Percentiles rank a stretch among this genome's conserved stretches.
phyloP scores from a whole-genome alignment of 306 rosid genomes.

The Parietaria judaica region DNA sequence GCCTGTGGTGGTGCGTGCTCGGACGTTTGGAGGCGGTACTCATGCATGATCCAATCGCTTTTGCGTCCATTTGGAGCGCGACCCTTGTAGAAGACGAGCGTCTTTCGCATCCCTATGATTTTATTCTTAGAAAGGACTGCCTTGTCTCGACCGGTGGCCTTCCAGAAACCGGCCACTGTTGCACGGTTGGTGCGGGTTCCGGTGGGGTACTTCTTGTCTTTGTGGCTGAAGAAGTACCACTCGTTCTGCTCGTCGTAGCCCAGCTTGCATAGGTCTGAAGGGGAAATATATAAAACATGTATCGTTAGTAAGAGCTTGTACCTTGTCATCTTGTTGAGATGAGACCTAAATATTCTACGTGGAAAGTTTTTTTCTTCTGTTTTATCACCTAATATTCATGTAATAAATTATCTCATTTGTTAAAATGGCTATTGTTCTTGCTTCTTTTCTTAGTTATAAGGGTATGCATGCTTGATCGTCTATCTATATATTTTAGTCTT shows the following conservation, averaged over 20 bases:
- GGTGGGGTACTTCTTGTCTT: conserved; percentile 86
- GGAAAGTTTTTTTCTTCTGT: too few species aligned
- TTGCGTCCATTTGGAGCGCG: conserved; percentile 89
- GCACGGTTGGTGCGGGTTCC: conserved; percentile 89
- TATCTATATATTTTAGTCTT: too few species aligned
- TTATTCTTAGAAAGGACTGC: conserved; percentile 67
- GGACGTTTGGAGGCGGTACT: conserved; percentile 79
- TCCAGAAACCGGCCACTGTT: conserved; percentile 89
- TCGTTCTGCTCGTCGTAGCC: conserved; percentile 74
- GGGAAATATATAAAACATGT: not conserved
- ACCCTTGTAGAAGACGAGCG: conserved; percentile 84
- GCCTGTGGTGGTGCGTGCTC: conserved; percentile 69
- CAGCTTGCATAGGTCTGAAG: conserved; percentile 57
- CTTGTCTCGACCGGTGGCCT: conserved; percentile 91
- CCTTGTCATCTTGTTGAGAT: too few species aligned
- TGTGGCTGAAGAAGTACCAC: conserved; percentile 91
- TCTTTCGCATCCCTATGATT: conserved; percentile 86
- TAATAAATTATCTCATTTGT: too few species aligned
- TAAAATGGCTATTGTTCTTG: too few species aligned
- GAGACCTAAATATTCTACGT: too few species aligned
- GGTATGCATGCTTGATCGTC: too few species aligned
- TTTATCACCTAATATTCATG: too few species aligned
- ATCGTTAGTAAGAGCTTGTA: not conserved
- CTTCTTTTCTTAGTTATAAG: too few species aligned
- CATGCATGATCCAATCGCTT: conserved; percentile 94